Percentiles rank a stretch among this genome's conserved stretches.
Evolutionary conservation across 805 yeast genomes (phyloP).

Genomic region (Metschnikowia noctiluminum): DNA sequence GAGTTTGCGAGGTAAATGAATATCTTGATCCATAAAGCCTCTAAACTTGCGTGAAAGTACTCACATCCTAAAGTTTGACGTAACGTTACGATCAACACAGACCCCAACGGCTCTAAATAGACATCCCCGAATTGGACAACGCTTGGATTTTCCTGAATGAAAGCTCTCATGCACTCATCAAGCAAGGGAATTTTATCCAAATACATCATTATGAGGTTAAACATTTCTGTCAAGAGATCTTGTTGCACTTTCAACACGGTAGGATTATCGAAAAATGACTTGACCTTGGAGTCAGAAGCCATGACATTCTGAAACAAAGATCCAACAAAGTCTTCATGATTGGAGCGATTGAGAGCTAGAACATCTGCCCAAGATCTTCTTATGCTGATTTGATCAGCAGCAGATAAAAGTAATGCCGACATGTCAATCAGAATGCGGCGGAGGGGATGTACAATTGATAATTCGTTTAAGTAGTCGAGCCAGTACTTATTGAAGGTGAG

Average conservation of each 20-base stretch:
- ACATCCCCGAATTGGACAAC: conserved; percentile 23
- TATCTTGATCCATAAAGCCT: conserved; percentile 38
- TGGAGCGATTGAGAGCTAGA: conserved; percentile 27
- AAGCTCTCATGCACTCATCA: conserved; percentile 33
- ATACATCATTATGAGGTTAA: conserved; percentile 31
- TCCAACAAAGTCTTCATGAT: conserved; percentile 29
- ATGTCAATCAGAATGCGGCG: not conserved
- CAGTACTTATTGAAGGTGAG: too few species aligned
- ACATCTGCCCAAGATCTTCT: conserved; percentile 35
- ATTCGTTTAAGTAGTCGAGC: too few species aligned
- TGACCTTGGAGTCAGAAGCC: conserved; percentile 28
- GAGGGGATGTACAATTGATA: too few species aligned
- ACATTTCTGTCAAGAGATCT: conserved; percentile 34
- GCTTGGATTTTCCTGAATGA: conserved; percentile 29
- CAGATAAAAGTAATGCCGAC: conserved; percentile 10
- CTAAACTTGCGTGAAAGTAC: conserved; percentile 29
- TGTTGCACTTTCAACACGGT: conserved; percentile 28
- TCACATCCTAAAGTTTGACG: conserved; percentile 33
- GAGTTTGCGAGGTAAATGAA: conserved; percentile 40
- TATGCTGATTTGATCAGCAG: conserved; percentile 20
- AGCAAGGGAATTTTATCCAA: conserved; percentile 26
- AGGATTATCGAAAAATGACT: conserved; percentile 19
- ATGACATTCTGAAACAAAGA: conserved; percentile 33
- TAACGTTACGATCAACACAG: conserved; percentile 35
- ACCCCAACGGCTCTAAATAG: conserved; percentile 44